Conservation (phyloP, 345 rosid genomes). For the Gossypium longicalyx region DNA sequence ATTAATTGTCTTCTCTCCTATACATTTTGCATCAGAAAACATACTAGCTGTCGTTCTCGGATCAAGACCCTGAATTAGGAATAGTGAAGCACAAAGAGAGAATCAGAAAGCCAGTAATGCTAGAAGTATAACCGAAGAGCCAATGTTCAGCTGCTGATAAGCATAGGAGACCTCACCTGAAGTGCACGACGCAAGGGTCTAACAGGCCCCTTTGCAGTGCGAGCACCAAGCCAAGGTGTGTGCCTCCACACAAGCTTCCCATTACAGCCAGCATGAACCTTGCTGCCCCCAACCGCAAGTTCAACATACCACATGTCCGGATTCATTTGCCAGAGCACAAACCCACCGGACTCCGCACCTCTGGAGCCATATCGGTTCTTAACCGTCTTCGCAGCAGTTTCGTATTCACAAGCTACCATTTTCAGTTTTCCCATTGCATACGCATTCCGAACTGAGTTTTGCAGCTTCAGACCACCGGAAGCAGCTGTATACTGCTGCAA, state of each 20-base stretch:
- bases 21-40: conserved; percentile 83
- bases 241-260: conserved; percentile 93
- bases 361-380: conserved; percentile 55
- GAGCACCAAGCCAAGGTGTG: conserved; percentile 93
- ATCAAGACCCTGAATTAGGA: conserved; percentile 71
- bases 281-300: conserved; percentile 78
- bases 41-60: conserved; percentile 72
- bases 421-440: conserved; percentile 87
- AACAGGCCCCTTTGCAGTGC: conserved; percentile 82
- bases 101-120: not conserved
- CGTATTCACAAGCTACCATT: conserved; percentile 75
- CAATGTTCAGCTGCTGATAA: not conserved
- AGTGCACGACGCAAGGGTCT: conserved; percentile 89
- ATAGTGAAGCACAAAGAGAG: conserved; percentile 18
- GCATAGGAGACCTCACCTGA: conserved; percentile 43
- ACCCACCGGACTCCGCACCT: conserved; percentile 69
- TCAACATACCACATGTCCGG: conserved; percentile 98
- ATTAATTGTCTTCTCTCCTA: conserved; percentile 70
- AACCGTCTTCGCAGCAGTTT: conserved; percentile 64
- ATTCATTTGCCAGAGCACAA: conserved; percentile 95
- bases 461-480: conserved; percentile 82
- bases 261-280: conserved; percentile 88
- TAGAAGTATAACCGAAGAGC: not conserved
- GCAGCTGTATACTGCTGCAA: conserved; percentile 90
- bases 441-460: conserved; percentile 67